Evolutionary conservation across 2,329 filamentous ascomycete species (phyloP), one percentile per base, ranked within the genome.

Genomic region (Talaromyces sp.): DNA sequence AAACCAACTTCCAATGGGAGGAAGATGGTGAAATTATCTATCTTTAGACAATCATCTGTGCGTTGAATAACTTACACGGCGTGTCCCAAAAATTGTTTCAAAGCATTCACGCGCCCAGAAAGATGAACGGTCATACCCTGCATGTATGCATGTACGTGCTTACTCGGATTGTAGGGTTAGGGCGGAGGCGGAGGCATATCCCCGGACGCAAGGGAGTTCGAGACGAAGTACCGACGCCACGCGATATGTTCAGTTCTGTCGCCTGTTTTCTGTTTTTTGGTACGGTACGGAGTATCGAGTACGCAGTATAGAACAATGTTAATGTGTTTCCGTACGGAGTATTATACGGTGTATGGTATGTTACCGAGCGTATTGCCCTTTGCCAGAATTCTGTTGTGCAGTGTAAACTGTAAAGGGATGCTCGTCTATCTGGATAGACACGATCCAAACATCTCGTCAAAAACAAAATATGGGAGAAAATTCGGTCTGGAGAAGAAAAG

Each of bases 121-220:
- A 28, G 25, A 21, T n/a, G 13, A 17, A 35, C 31, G 33, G 22
- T 17, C n/a, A 17, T 31, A 13, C 33, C 10, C n/a, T 52, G 3
- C 15, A 36, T 13, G 21, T 52, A 52, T 21, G 22, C 36, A 13
- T n/a, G n/a, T n/a, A n/a, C n/a, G 48, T 51, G 35, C 31, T 22
- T 25, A n/a, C 22, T 46, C 43, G 33, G 25, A 48, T 48, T 48
- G 45, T 35, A 48, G 17, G 43, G 22, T 45, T 28, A 22, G 35
- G 33, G 48, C 48, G 33, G 48, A 52, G 48, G 48, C 19, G 33
- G 48, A 56, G 35, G 45, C 41, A 50, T 33, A 56, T 56, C 43
- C 54, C 54, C 33, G 43, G 33, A 56, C n/a, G 54, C 54, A 56
- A 56, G 54, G 48, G 54, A 46, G 40, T 37, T 28, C 41, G 45